Percentiles rank a stretch among this genome's conserved stretches.
Conservation (phyloP, 2,329 filamentous ascomycete genomes). For the Beauveria sp. region DNA sequence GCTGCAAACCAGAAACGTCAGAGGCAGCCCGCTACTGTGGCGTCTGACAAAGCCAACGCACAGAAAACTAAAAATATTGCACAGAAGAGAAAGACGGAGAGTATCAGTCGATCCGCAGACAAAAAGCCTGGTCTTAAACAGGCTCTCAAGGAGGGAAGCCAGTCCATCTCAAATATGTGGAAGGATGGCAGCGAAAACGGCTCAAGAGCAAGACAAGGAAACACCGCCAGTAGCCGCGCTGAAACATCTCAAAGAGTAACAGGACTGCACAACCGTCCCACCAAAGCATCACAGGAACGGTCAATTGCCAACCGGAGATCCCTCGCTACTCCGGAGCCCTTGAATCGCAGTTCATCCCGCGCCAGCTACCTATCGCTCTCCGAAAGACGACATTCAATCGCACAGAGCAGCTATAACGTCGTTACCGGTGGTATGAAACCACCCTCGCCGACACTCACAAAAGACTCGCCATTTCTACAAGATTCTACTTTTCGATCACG, state of each 20-base stretch:
- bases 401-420: conserved; percentile 48
- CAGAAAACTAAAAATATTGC: conserved; percentile 15
- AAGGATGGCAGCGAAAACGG: conserved; percentile 30
- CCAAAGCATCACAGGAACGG: conserved; percentile 5
- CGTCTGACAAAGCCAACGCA: conserved; percentile 19
- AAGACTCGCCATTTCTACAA: conserved; percentile 15
- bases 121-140: conserved; percentile 42
- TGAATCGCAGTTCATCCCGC: conserved; percentile 35
- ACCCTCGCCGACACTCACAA: conserved; percentile 33
- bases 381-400: conserved; percentile 45
- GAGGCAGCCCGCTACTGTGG: conserved; percentile 15
- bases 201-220: conserved; percentile 21
- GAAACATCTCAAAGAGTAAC: conserved; percentile 12
- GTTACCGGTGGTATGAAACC: conserved; percentile 37
- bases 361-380: conserved; percentile 44
- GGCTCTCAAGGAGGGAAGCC: conserved; percentile 42
- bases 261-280: conserved; percentile 6
- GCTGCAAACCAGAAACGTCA: conserved; percentile 41
- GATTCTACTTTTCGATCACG: conserved; percentile 14
- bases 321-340: conserved; percentile 20
- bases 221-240: conserved; percentile 13
- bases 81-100: conserved; percentile 9
- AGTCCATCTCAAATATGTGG: conserved; percentile 41
- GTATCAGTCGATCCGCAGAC: conserved; percentile 22
- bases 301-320: conserved; percentile 1